phyloP scores from a whole-genome alignment of 345 rosid species.

The Dipteronia sinensis region DNA sequence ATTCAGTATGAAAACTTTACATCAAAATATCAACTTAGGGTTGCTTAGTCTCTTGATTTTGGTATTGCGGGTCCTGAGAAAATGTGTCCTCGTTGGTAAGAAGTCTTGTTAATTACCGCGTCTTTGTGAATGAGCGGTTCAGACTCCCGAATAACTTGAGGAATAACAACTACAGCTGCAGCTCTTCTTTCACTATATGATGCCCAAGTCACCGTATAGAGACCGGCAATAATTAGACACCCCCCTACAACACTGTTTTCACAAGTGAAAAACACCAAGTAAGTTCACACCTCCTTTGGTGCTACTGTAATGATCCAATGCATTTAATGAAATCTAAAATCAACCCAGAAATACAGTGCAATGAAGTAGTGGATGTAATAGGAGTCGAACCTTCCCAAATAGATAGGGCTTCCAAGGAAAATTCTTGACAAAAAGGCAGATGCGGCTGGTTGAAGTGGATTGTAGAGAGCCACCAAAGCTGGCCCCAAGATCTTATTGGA shows the following conservation, averaged over 20 bases:
- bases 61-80: conserved; percentile 40
- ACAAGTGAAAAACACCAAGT: conserved; percentile 15
- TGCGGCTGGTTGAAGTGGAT: conserved; percentile 94
- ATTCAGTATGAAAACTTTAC: not conserved
- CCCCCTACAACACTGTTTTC: conserved; percentile 74
- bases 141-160: conserved; percentile 40
- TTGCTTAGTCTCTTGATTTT: conserved; percentile 43
- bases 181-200: conserved; percentile 61
- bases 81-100: conserved; percentile 46
- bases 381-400: conserved; percentile 78
- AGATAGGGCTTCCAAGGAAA: conserved; percentile 92
- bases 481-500: conserved; percentile 97
- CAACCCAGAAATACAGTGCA: not conserved
- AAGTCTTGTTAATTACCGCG: conserved; percentile 25
- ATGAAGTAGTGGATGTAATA: conserved; percentile 3
- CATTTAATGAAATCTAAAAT: not conserved
- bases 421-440: conserved; percentile 81
- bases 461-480: conserved; percentile 91
- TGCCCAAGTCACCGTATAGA: conserved; percentile 92
- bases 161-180: conserved; percentile 19
- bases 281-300: not conserved
- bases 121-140: conserved; percentile 66
- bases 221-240: conserved; percentile 71
- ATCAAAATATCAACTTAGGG: not conserved
- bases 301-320: not conserved